These are phyloP conservation scores for Purpureocillium lavendulum DNA, from an alignment of 2,329 filamentous ascomycete species.

Conservation along the genomic window DNA sequence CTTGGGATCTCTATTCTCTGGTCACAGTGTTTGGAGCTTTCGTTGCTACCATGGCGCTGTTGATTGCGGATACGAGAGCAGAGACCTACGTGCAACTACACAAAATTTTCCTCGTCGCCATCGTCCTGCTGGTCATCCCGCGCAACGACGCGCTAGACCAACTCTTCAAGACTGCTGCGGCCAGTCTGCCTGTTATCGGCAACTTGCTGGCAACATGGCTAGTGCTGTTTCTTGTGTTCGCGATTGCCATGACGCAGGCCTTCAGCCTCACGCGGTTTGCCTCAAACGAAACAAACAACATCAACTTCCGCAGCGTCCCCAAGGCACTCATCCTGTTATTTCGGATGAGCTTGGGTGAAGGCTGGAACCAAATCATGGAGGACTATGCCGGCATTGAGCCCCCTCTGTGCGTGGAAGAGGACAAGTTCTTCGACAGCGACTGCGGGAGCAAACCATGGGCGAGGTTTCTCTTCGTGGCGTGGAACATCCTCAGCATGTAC, in stretches of 20 bases:
- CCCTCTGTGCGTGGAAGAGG: slow-evolving; percentile 68
- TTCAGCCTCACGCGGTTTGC: slow-evolving; percentile 93
- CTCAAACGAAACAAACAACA: slow-evolving; percentile 59
- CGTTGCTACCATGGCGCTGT: slow-evolving; percentile 66
- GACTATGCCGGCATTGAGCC: slow-evolving; percentile 76
- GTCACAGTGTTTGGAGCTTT: slow-evolving; percentile 73
- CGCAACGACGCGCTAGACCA: slow-evolving; percentile 96
- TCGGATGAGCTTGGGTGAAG: slow-evolving; percentile 86
- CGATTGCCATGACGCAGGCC: slow-evolving; percentile 90
- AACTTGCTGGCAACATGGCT: slow-evolving; percentile 96
- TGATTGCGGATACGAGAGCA: slow-evolving; percentile 52
- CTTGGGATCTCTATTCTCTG: slow-evolving; percentile 90
- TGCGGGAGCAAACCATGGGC: slow-evolving; percentile 91
- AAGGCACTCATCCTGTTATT: slow-evolving; percentile 92
- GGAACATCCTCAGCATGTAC: slow-evolving; percentile 99
- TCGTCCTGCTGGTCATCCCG: slow-evolving; percentile 84
- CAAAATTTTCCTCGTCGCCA: slow-evolving; percentile 88
- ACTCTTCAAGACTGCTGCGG: slow-evolving; percentile 96
- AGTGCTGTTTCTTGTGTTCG: slow-evolving; percentile 90
- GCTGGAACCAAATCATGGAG: slow-evolving; percentile 96
- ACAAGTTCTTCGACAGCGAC: slow-evolving; percentile 76
- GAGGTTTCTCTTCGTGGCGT: slow-evolving; percentile 80
- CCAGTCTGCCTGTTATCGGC: slow-evolving; percentile 80
- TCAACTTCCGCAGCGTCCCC: slow-evolving; percentile 90
- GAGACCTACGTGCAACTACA: slow-evolving; percentile 70